Conservation (phyloP, 441 rosid species). For the Populus trichocarpa region DNA sequence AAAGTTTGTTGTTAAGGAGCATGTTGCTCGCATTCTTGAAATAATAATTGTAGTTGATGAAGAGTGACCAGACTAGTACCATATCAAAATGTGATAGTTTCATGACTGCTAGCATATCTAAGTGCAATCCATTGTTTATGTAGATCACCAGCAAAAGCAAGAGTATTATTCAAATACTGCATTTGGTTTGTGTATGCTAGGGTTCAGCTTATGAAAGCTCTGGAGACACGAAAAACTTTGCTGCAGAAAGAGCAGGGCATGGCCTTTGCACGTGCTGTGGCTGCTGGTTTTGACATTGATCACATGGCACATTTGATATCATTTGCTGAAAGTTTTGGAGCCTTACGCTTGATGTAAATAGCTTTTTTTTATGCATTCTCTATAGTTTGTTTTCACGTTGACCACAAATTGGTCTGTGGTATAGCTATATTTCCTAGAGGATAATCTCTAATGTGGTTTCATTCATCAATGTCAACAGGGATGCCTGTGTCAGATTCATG, state of each 20-base stretch:
- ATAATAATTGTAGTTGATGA: neutral
- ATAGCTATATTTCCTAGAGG: conserved; percentile 2
- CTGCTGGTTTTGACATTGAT: conserved; percentile 89
- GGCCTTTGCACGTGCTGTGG: conserved; percentile 99
- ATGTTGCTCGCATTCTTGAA: neutral
- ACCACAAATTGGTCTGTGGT: neutral
- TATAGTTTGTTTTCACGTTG: no score
- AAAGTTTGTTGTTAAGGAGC: neutral
- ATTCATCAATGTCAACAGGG: conserved; percentile 51
- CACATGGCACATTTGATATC: conserved; percentile 66
- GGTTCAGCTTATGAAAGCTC: conserved; percentile 82
- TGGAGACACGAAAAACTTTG: conserved; percentile 77
- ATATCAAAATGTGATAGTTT: neutral
- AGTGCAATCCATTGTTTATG: no score
- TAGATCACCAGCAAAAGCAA: neutral
- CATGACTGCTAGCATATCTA: neutral
- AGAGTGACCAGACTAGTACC: neutral
- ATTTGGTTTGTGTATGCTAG: conserved; percentile 34
- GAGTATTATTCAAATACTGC: neutral
- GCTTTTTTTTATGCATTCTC: neutral
- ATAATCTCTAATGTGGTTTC: conserved; percentile 17
- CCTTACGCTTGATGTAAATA: conserved; percentile 75
- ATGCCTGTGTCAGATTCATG: conserved; percentile 73
- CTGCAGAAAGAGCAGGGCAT: conserved; percentile 98
- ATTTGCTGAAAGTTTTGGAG: conserved; percentile 87